Conservation (phyloP, 176 grass and related monocot genomes). For the Cenchrus purpureus region DNA sequence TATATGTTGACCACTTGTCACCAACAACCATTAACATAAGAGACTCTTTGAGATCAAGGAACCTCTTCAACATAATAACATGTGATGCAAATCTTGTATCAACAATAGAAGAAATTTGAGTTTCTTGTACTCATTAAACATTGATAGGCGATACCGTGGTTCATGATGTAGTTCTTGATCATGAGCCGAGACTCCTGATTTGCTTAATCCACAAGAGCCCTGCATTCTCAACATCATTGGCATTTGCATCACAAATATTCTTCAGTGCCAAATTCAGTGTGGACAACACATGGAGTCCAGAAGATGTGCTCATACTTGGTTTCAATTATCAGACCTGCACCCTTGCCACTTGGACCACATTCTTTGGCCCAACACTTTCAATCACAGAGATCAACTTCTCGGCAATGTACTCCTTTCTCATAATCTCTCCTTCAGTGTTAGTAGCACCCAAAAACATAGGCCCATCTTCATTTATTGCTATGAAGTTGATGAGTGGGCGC, state of each 20-base stretch:
- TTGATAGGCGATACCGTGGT: neutral
- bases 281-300: neutral
- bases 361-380: too few relatives aligned
- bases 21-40: too few relatives aligned
- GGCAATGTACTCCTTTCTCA: too few relatives aligned
- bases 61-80: too few relatives aligned
- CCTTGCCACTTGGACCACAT: neutral
- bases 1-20: too few relatives aligned
- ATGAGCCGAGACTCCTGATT: neutral
- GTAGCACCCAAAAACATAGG: too few relatives aligned
- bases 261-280: neutral
- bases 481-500: too few relatives aligned
- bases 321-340: neutral
- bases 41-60: too few relatives aligned
- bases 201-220: neutral
- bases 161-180: neutral
- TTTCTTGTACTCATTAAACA: neutral
- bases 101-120: neutral
- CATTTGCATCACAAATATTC: neutral
- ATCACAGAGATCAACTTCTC: too few relatives aligned
- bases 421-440: too few relatives aligned
- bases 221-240: neutral
- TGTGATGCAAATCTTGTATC: neutral
- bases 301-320: neutral
- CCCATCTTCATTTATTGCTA: too few relatives aligned